Evolutionary conservation across 495 filamentous ascomycete species (phyloP), one percentile per base, ranked within the genome.

Genomic region (Ramalina intermedia): DNA sequence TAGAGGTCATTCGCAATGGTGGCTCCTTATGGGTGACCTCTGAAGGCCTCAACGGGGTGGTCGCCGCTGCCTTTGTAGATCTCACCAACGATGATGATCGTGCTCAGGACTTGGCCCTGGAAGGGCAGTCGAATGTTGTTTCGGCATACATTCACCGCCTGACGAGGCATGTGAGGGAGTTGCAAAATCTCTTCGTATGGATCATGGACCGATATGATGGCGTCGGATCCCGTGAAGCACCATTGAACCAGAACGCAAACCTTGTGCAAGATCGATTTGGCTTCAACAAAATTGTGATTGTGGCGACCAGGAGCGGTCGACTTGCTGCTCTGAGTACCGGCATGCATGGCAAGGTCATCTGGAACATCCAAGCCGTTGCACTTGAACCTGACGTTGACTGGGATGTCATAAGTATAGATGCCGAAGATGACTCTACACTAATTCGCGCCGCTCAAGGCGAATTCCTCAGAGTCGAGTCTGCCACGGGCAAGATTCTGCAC

Each of bases 121-220:
- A 99, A 63, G 84, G 82, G 9, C 85, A 96, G 58, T 80, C 79
- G 61, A 90, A 82, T 57, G 66, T 86, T 11, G 56, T 80, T 16
- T 70, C 73, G 38, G 91, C 93, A 14, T 99, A 95, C 58, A 68
- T 89, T 36, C 89, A 96, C 64, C 80, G 91, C 2, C 71, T 94
- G 12, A 82, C 78, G 53, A 81, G 91, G 39, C 91, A 99, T 59
- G 48, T 83, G 8, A 68, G 74, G 36, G 90, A 96, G 54, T 73
- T 96, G 36, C 68, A 84, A 56, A 67, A 85, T 56, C 70, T 96
- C n/a, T 88, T 86, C 4, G 72, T 70, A 0, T 93, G 81, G 69
- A 62, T 91, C 12, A 68, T 77, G 56, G 26, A 35, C 9, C 24
- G 37, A 23, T 47, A 47, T 20, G 55, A 87, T 11, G 74, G 75